Evolutionary conservation across 139 green algal genomes (phyloP).

Genomic region (Volvox africanus): DNA sequence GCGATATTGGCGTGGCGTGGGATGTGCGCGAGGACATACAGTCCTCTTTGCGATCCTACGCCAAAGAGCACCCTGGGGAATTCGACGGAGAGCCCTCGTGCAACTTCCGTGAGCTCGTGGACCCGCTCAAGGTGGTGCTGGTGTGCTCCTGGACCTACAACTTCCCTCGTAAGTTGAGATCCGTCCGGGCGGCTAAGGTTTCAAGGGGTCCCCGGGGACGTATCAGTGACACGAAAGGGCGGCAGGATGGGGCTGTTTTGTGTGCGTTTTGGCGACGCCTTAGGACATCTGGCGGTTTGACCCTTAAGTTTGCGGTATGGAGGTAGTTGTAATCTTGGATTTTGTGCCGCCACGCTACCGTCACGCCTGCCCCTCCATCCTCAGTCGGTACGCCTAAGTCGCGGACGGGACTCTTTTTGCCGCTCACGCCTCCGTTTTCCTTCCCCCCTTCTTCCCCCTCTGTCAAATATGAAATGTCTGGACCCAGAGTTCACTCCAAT

Average conservation of each 20-base stretch:
- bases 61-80: slow-evolving; percentile 22
- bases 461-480: too few species aligned
- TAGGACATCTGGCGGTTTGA: too few species aligned
- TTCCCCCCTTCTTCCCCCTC: too few species aligned
- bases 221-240: background rate
- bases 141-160: slow-evolving; percentile 31
- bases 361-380: too few species aligned
- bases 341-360: too few species aligned
- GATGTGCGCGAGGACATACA: slow-evolving; percentile 35
- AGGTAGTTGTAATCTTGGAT: too few species aligned
- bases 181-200: background rate
- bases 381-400: too few species aligned
- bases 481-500: too few species aligned
- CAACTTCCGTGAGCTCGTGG: slow-evolving; percentile 33
- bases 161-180: slow-evolving; percentile 23
- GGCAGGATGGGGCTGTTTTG: background rate
- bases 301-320: too few species aligned
- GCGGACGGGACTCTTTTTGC: too few species aligned
- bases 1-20: slow-evolving; percentile 37
- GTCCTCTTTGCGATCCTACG: background rate
- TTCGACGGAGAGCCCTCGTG: slow-evolving; percentile 37
- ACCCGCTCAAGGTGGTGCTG: slow-evolving; percentile 42
- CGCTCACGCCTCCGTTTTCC: too few species aligned
- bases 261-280: too few species aligned
- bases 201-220: background rate